These are phyloP conservation scores for Keithomyces neogunnii DNA, from an alignment of 2,329 filamentous ascomycete genomes.

Conservation along the genomic window DNA sequence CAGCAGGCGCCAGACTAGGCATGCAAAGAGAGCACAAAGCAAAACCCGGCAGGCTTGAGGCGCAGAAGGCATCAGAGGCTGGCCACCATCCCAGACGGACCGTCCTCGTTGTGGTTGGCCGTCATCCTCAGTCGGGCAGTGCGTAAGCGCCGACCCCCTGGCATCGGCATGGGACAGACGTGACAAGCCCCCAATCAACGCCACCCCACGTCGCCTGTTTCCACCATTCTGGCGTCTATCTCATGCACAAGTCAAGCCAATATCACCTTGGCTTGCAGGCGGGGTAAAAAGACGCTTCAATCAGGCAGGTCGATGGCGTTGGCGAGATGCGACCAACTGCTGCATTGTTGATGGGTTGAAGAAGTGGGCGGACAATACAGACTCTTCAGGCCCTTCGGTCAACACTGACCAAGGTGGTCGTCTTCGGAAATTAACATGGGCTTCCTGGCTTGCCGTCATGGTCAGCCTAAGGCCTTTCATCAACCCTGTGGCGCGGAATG, in stretches of 20 bases:
- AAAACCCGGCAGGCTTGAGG: too few species aligned
- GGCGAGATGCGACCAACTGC: too few species aligned
- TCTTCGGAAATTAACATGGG: too few species aligned
- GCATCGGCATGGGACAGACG: conserved; percentile 2
- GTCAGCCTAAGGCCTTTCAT: too few species aligned
- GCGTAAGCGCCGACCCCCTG: conserved; percentile 18
- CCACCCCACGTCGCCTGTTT: conserved; percentile 18
- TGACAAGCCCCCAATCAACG: conserved; percentile 18
- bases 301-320: background rate
- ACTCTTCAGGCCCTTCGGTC: too few species aligned
- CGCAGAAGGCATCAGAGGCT: too few species aligned
- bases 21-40: background rate
- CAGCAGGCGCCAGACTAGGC: background rate
- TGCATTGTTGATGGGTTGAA: background rate
- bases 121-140: conserved; percentile 4
- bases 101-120: background rate
- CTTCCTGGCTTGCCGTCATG: too few species aligned
- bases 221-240: conserved; percentile 21
- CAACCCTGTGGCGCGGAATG: too few species aligned
- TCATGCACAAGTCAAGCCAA: conserved; percentile 9
- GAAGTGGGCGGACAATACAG: background rate
- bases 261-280: conserved; percentile 7
- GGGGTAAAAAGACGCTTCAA: conserved; percentile 1
- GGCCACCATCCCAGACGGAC: background rate
- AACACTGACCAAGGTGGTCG: too few species aligned